Evolutionary conservation across 306 rosid species (phyloP).

Genomic region (Casuarina cunninghamiana): DNA sequence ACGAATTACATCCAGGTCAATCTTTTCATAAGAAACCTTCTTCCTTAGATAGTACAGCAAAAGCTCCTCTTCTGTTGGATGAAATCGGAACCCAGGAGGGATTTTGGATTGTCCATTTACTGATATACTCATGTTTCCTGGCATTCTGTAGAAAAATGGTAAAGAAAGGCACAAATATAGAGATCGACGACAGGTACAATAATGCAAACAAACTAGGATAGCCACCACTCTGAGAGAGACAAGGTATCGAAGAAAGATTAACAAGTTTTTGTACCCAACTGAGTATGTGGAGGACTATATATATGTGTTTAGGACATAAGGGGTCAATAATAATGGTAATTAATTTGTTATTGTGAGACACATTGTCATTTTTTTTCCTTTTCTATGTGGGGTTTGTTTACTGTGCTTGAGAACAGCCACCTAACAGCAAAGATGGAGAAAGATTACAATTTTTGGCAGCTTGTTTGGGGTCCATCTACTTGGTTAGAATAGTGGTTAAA

Average conservation of each 20-base stretch:
- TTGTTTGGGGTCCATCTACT: conserved; percentile 46
- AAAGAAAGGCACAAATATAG: conserved; percentile 28
- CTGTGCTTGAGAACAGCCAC: conserved; percentile 48
- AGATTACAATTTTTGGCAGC: conserved; percentile 18
- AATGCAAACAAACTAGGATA: conserved; percentile 1
- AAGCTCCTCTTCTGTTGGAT: conserved; percentile 90
- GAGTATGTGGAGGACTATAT: conserved; percentile 59
- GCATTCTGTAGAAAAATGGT: conserved; percentile 37
- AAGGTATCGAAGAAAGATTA: conserved; percentile 1
- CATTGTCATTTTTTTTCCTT: conserved; percentile 11
- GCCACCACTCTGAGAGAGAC: background rate
- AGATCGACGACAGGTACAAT: conserved; percentile 22
- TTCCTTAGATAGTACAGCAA: conserved; percentile 77
- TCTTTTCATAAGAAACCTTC: conserved; percentile 72
- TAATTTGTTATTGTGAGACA: background rate
- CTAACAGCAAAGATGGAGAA: conserved; percentile 45
- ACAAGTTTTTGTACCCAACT: conserved; percentile 36
- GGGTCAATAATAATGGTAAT: conserved; percentile 28
- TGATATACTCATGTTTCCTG: conserved; percentile 69
- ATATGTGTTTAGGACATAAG: conserved; percentile 45
- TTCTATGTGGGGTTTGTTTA: conserved; percentile 29
- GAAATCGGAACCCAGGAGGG: conserved; percentile 87
- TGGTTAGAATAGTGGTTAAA: conserved; percentile 16
- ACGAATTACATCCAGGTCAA: conserved; percentile 83
- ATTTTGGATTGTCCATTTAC: conserved; percentile 93